Percentiles rank a stretch among this genome's conserved stretches.
phyloP scores from a whole-genome alignment of 352 stramenopile genomes.

The Blastocystis hominis region DNA sequence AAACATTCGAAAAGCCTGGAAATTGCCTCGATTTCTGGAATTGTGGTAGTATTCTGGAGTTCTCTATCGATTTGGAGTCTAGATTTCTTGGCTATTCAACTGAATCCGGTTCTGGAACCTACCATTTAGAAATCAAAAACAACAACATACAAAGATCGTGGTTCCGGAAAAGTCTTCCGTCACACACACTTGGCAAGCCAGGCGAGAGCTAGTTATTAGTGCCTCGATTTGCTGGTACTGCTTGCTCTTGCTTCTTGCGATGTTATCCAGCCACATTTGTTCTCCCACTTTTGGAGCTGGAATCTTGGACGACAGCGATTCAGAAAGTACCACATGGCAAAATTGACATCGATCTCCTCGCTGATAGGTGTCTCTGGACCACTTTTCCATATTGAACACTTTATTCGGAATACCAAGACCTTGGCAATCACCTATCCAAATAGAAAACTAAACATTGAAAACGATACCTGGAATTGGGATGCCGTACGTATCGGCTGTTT shows the following conservation, averaged over 20 bases:
- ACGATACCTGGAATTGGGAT: conserved; percentile 1
- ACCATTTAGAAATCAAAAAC: not conserved
- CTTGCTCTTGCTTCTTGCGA: not conserved
- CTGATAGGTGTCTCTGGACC: not conserved
- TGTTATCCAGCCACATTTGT: conserved; percentile 43
- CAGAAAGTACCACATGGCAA: conserved; percentile 20
- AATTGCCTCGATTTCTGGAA: not conserved
- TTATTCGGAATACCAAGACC: conserved; percentile 10
- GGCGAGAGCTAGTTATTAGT: conserved; percentile 14
- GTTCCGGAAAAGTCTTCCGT: not conserved
- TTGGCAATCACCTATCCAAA: conserved; percentile 6
- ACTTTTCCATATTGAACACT: conserved; percentile 30
- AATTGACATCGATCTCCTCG: not conserved
- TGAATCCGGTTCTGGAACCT: conserved; percentile 1
- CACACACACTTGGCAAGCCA: conserved; percentile 27
- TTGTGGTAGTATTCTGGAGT: not conserved
- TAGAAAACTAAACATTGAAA: not conserved
- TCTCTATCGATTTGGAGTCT: not conserved
- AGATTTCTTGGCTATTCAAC: not conserved
- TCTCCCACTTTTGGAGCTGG: not conserved
- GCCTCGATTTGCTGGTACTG: not conserved
- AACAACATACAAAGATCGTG: conserved; percentile 29
- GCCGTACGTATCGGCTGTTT: conserved; percentile 22
- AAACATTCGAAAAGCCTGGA: not conserved
- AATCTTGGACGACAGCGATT: not conserved